Evolutionary conservation across 1,284 basidiomycete genomes (phyloP).

Genomic region (Amylostereum chailletii): DNA sequence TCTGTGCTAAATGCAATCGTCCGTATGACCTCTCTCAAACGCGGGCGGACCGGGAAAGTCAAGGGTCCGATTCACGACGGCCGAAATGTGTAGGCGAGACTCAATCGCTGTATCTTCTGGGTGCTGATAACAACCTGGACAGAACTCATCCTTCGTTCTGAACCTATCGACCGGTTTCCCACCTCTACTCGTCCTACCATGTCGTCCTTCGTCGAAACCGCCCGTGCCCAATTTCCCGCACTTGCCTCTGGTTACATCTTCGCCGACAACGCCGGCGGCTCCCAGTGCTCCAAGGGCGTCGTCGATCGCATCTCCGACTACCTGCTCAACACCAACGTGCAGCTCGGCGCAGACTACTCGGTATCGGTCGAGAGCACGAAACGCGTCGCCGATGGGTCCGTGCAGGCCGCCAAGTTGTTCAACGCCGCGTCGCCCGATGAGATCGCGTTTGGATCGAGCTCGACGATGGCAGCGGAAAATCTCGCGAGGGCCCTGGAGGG

Average conservation of each 20-base stretch:
- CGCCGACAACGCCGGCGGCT: constrained; percentile 76
- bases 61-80: too few species aligned
- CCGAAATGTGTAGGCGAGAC: too few species aligned
- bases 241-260: constrained; percentile 56
- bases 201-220: constrained; percentile 34
- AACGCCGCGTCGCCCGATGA: constrained; percentile 54
- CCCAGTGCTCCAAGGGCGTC: constrained; percentile 49
- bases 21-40: too few species aligned
- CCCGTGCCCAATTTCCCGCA: constrained; percentile 55
- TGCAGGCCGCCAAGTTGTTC: constrained; percentile 49
- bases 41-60: too few species aligned
- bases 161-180: too few species aligned
- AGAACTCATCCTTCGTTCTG: too few species aligned
- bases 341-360: constrained; percentile 62
- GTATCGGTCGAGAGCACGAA: constrained; percentile 43
- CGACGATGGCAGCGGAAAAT: constrained; percentile 62
- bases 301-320: constrained; percentile 58
- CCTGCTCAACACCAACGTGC: constrained; percentile 62
- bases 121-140: too few species aligned
- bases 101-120: too few species aligned
- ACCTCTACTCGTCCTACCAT: constrained; percentile 4
- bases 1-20: too few species aligned
- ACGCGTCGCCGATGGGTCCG: constrained; percentile 43
- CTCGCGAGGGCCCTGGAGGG: constrained; percentile 49
- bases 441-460: constrained; percentile 58